These are phyloP conservation scores for Annulohypoxylon moriforme DNA, from an alignment of 495 filamentous ascomycete genomes.

Conservation along the genomic window DNA sequence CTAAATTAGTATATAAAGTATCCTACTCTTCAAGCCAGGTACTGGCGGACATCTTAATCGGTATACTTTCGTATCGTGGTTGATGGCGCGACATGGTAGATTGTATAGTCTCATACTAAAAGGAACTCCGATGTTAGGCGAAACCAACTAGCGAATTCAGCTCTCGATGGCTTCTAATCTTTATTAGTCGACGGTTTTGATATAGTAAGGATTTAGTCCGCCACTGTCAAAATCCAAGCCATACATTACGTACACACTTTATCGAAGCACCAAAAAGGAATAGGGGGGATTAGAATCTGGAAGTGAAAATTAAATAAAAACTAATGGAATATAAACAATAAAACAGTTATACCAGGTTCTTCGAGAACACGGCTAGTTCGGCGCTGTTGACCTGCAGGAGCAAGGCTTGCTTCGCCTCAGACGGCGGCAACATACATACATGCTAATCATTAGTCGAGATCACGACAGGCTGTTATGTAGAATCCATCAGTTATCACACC, in stretches of 20 bases:
- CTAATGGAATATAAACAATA: conserved; percentile 1
- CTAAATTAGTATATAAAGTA: too few relatives aligned
- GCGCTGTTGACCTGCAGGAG: conserved; percentile 15
- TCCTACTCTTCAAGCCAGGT: too few relatives aligned
- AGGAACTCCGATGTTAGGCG: neutral
- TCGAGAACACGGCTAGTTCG: conserved; percentile 23
- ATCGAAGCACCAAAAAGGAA: neutral
- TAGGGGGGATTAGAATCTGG: neutral
- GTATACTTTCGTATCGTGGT: neutral
- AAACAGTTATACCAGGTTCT: neutral
- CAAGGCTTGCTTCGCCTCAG: conserved; percentile 40
- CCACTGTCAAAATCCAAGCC: neutral
- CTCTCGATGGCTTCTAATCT: neutral
- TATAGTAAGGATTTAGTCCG: neutral
- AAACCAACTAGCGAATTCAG: conserved; percentile 25
- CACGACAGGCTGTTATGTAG: conserved; percentile 18
- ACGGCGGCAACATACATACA: conserved; percentile 8
- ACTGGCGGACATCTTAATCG: neutral
- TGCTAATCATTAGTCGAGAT: conserved; percentile 13
- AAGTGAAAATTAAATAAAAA: conserved; percentile 6
- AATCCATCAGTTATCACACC: conserved; percentile 1
- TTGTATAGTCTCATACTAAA: neutral
- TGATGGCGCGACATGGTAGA: conserved; percentile 7
- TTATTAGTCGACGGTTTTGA: conserved; percentile 8
- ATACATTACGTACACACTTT: neutral